Conservation (phyloP, 441 rosid species). For the Jatropha multifida region DNA sequence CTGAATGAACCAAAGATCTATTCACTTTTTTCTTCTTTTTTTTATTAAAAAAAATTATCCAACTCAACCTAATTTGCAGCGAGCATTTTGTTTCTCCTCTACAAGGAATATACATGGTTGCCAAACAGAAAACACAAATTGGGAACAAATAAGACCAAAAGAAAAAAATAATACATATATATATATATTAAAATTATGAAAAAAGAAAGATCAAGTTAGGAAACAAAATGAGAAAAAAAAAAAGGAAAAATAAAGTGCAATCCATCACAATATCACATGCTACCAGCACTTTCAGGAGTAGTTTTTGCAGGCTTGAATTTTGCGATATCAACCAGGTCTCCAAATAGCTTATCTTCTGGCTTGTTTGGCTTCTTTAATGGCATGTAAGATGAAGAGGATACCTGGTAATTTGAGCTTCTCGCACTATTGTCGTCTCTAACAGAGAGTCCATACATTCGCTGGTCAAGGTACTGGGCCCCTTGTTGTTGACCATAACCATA, state of each 20-base stretch:
- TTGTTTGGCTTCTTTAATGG: slow-evolving; percentile 64
- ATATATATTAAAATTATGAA: slow-evolving; percentile 21
- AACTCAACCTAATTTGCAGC: slow-evolving; percentile 20
- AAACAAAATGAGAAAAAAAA: slow-evolving; percentile 18
- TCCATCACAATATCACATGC: slow-evolving; percentile 52
- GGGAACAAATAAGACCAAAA: slow-evolving; percentile 25
- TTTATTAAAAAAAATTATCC: neutral
- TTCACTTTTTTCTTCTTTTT: neutral
- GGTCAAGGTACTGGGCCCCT: slow-evolving; percentile 59
- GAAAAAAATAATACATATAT: slow-evolving; percentile 17
- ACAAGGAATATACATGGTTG: slow-evolving; percentile 52
- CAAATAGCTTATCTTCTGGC: slow-evolving; percentile 94
- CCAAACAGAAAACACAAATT: slow-evolving; percentile 36
- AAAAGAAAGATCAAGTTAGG: slow-evolving; percentile 12
- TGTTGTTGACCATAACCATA: slow-evolving; percentile 77
- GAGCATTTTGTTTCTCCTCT: slow-evolving; percentile 31
- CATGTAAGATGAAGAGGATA: slow-evolving; percentile 55
- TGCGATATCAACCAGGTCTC: slow-evolving; percentile 93
- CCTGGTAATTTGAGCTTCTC: slow-evolving; percentile 53
- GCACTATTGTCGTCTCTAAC: slow-evolving; percentile 56
- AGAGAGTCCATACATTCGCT: slow-evolving; percentile 75
- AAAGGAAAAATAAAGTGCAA: slow-evolving; percentile 5
- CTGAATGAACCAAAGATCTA: neutral
- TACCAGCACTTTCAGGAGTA: slow-evolving; percentile 71
- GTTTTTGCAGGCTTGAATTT: slow-evolving; percentile 72